Conservation (phyloP, 2,329 filamentous ascomycete genomes). For the Leptographium galeiforme region DNA sequence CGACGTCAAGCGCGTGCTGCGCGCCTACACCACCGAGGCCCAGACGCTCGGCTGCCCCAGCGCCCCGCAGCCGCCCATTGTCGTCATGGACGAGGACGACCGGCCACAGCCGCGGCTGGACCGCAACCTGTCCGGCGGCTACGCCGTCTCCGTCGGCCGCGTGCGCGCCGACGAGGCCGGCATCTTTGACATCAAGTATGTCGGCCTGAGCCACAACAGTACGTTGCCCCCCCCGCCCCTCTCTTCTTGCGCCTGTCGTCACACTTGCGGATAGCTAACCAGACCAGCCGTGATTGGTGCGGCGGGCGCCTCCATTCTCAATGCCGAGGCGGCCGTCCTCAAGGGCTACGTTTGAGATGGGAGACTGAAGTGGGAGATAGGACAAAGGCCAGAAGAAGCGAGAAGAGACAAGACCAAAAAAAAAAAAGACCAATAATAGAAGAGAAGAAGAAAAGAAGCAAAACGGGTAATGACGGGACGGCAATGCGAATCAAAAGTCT, state of each 20-base stretch:
- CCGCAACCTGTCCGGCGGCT: slow-evolving; percentile 71
- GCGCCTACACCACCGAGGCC: slow-evolving; percentile 69
- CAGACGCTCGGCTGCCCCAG: slow-evolving; percentile 76
- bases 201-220: slow-evolving; percentile 74
- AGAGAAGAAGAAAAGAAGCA: neutral
- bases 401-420: neutral
- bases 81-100: slow-evolving; percentile 80
- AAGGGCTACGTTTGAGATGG: slow-evolving; percentile 60
- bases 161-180: slow-evolving; percentile 75
- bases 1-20: slow-evolving; percentile 65
- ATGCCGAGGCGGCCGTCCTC: slow-evolving; percentile 81
- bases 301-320: slow-evolving; percentile 89
- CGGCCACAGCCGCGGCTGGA: slow-evolving; percentile 86
- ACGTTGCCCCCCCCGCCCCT: slow-evolving; percentile 22
- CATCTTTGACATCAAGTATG: slow-evolving; percentile 91
- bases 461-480: no score
- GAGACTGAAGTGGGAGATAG: neutral
- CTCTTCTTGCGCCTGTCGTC: no score
- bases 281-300: slow-evolving; percentile 74
- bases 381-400: neutral
- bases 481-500: no score
- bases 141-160: slow-evolving; percentile 81
- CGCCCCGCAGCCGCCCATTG: slow-evolving; percentile 68
- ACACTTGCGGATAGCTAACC: neutral
- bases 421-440: neutral